These are phyloP conservation scores for Aspergillus tubingensis DNA, from an alignment of 2,329 filamentous ascomycete genomes.

Conservation along the genomic window DNA sequence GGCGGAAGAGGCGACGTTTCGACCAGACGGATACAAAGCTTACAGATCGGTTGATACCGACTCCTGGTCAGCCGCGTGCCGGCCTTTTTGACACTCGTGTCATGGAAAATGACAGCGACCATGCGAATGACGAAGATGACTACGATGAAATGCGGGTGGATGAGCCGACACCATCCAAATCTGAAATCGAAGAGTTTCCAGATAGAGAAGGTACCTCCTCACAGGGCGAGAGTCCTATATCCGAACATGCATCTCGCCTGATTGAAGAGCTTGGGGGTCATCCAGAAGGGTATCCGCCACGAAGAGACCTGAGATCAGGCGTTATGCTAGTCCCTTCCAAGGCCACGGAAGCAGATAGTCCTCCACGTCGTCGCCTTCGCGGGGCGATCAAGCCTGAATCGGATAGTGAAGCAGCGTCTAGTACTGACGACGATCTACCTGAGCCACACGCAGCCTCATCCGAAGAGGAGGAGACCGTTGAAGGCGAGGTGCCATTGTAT, in stretches of 20 bases:
- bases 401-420: neutral
- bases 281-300: neutral
- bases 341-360: neutral
- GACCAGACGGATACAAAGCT: neutral
- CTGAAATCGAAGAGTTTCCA: neutral
- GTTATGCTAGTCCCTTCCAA: neutral
- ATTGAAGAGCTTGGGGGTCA: neutral
- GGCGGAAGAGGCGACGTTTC: constrained; percentile 34
- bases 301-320: neutral
- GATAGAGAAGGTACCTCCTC: neutral
- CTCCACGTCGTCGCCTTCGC: neutral
- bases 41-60: neutral
- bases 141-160: neutral
- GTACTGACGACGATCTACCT: constrained; percentile 5
- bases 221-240: neutral
- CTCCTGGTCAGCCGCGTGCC: neutral
- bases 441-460: neutral
- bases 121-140: neutral
- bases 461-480: neutral
- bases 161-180: neutral
- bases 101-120: no score
- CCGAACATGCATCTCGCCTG: neutral
- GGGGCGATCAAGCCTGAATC: neutral
- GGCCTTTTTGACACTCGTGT: neutral
- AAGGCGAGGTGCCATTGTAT: constrained; percentile 3